Percentiles rank a stretch among this genome's conserved stretches.
Evolutionary conservation across 495 filamentous ascomycete species (phyloP).

Genomic region (Lasiosphaeria miniovina): DNA sequence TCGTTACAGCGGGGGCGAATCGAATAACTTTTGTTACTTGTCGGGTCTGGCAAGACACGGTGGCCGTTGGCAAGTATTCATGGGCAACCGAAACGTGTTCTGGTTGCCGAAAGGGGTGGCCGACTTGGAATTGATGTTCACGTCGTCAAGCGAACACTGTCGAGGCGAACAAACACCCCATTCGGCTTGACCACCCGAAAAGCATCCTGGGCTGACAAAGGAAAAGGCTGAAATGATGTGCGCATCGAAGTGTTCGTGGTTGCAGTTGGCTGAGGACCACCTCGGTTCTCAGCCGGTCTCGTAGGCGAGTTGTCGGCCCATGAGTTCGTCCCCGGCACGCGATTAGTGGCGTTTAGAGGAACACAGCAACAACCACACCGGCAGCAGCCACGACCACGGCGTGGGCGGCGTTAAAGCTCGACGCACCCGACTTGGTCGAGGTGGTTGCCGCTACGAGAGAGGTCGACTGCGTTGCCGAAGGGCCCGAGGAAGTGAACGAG

Average conservation of each 20-base stretch:
- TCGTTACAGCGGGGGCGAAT: no score
- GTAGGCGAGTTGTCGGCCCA: not conserved
- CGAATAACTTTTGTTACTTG: no score
- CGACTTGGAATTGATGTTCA: no score
- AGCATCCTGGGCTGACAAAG: conserved; percentile 37
- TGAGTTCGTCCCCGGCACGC: not conserved
- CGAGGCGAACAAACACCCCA: no score
- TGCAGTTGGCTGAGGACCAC: conserved; percentile 11
- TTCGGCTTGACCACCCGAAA: not conserved
- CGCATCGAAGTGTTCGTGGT: conserved; percentile 42
- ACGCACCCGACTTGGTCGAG: conserved; percentile 17
- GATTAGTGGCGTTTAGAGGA: conserved; percentile 37
- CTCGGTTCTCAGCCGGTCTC: not conserved
- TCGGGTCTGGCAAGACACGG: no score
- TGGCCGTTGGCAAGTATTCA: no score
- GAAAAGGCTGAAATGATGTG: conserved; percentile 42
- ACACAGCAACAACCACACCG: conserved; percentile 42
- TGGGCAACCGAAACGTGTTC: no score
- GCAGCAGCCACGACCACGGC: conserved; percentile 42
- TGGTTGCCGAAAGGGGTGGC: no score
- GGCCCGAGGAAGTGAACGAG: conserved; percentile 22
- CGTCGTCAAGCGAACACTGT: no score
- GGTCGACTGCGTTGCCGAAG: conserved; percentile 23
- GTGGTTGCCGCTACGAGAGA: conserved; percentile 24
- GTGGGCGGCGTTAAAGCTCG: conserved; percentile 33